Evolutionary conservation across 768 basidiomycete species (phyloP).

Genomic region (Butyriboletus loyo): DNA sequence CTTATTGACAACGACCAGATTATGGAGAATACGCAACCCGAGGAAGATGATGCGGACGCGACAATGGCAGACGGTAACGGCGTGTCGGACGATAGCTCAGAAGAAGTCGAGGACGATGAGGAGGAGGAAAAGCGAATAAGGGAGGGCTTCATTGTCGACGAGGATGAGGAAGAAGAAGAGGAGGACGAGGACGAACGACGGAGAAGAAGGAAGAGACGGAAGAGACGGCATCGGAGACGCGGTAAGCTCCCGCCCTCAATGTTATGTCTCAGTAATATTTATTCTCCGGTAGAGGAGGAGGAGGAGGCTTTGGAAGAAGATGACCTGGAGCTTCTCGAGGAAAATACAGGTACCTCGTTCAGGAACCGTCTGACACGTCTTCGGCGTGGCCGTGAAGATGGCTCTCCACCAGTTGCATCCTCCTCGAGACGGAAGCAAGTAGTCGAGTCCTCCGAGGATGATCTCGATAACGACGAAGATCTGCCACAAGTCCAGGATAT

Average conservation of each 20-base stretch:
- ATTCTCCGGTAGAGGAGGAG: constrained; percentile 45
- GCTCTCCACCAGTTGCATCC: constrained; percentile 62
- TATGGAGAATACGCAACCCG: constrained; percentile 52
- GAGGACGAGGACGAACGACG: constrained; percentile 63
- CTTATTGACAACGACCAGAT: constrained; percentile 50
- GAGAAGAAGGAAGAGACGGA: constrained; percentile 62
- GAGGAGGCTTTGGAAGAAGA: constrained; percentile 79
- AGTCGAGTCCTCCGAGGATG: constrained; percentile 76
- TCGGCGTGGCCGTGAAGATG: constrained; percentile 71
- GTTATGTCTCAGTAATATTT: constrained; percentile 6
- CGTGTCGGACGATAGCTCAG: constrained; percentile 78
- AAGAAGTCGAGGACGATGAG: constrained; percentile 87
- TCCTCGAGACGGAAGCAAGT: constrained; percentile 57
- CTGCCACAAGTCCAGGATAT: constrained; percentile 55
- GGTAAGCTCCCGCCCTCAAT: constrained; percentile 34
- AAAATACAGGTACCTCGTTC: constrained; percentile 83
- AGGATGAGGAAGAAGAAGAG: constrained; percentile 89
- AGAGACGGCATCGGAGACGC: constrained; percentile 57
- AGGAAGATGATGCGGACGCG: constrained; percentile 58
- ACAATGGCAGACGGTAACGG: constrained; percentile 42
- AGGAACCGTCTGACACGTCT: constrained; percentile 70
- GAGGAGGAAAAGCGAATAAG: constrained; percentile 78
- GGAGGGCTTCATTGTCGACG: constrained; percentile 92
- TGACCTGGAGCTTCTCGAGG: constrained; percentile 77
- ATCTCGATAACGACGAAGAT: constrained; percentile 54